Evolutionary conservation across 2,329 filamentous ascomycete species (phyloP).

Genomic region (Tolypocladium tundrense): DNA sequence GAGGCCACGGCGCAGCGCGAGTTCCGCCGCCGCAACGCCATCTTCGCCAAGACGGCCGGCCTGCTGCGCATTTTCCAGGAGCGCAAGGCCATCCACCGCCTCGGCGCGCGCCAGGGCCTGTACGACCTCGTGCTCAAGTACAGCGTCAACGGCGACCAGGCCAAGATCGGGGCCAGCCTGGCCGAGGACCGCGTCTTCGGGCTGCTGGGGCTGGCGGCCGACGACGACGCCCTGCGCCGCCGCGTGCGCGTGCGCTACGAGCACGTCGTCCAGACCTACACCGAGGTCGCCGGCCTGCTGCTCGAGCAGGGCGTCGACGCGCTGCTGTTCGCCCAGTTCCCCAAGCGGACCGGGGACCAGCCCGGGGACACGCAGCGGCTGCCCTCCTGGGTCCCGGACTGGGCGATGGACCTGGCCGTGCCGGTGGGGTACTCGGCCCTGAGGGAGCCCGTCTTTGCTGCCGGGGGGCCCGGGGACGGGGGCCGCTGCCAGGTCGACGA

Average conservation of each 20-base stretch:
- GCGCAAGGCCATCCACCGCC: constrained; percentile 17
- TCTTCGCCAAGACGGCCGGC: constrained; percentile 11
- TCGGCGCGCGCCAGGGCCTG: constrained; percentile 6
- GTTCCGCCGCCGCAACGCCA: constrained; percentile 6
- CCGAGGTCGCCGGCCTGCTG: constrained; percentile 11
- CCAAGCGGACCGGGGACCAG: constrained; percentile 6
- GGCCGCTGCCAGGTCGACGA: constrained; percentile 2
- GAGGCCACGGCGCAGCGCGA: constrained; percentile 6
- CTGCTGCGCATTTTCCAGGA: constrained; percentile 17
- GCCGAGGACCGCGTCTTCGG: constrained; percentile 21
- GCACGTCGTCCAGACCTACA: constrained; percentile 6
- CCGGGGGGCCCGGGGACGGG: constrained; percentile 8
- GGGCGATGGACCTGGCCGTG: constrained; percentile 16
- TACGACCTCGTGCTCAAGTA: constrained; percentile 18
- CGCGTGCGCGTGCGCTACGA: constrained; percentile 8
- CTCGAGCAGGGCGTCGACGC: constrained; percentile 14
- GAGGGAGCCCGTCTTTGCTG: constrained; percentile 10
- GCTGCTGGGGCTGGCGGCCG: constrained; percentile 16
- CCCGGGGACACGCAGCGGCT: constrained; percentile 1
- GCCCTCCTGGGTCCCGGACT: constrained; percentile 25
- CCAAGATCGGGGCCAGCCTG: constrained; percentile 15
- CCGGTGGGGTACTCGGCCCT: constrained; percentile 14
- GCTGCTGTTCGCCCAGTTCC: constrained; percentile 18
- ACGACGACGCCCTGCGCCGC: constrained; percentile 9
- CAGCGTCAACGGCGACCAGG: constrained; percentile 13